Conservation (phyloP, 306 rosid genomes). For the Myrica gale region DNA sequence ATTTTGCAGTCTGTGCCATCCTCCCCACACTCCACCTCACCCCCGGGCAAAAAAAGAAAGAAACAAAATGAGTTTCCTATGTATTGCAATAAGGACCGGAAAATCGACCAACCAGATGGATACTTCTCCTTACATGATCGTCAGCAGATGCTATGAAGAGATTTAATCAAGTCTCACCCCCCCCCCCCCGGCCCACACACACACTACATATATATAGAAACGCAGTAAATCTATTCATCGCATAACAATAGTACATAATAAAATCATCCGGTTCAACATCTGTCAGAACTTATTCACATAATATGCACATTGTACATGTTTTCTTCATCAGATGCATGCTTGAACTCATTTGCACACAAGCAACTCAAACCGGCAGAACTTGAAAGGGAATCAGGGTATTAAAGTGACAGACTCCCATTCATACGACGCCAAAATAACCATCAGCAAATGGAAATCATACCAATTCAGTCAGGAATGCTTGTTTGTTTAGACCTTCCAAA, state of each 20-base stretch:
- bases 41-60: not conserved
- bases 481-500: slow-evolving; percentile 93
- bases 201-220: not conserved
- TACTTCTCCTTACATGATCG: not conserved
- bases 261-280: not conserved
- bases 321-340: not conserved
- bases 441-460: slow-evolving; percentile 43
- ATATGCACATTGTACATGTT: not conserved
- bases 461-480: slow-evolving; percentile 92
- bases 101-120: not conserved
- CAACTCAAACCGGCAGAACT: slow-evolving; percentile 1
- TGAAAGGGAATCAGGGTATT: slow-evolving; percentile 9
- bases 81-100: not conserved
- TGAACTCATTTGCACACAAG: slow-evolving; percentile 10
- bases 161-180: not conserved
- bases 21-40: not conserved
- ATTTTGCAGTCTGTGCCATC: not conserved
- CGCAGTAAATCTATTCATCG: not conserved
- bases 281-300: not conserved
- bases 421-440: slow-evolving; percentile 4
- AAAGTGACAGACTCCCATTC: slow-evolving; percentile 16
- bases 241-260: not conserved
- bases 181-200: no score
- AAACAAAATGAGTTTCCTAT: not conserved
- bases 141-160: not conserved